Conservation (phyloP, 2,329 filamentous ascomycete genomes). For the Penicillium sumatraense region DNA sequence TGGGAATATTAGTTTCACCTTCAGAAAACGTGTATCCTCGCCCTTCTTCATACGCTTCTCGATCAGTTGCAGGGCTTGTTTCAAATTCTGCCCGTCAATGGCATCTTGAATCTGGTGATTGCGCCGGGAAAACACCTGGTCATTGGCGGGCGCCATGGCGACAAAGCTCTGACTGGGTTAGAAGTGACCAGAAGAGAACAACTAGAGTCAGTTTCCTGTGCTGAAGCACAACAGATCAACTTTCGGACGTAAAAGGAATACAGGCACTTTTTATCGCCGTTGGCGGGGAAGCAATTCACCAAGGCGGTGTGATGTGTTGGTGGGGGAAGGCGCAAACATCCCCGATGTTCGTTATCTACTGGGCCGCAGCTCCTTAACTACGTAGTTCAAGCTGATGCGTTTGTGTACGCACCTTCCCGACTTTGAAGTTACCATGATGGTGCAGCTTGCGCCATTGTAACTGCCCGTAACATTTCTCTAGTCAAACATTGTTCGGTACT, state of each 20-base stretch:
- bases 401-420: too few species aligned
- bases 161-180: neutral
- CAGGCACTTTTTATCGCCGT: slow-evolving; percentile 12
- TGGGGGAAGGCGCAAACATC: neutral
- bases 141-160: slow-evolving; percentile 40
- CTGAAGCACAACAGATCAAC: slow-evolving; percentile 29
- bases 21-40: slow-evolving; percentile 49
- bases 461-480: too few species aligned
- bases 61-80: slow-evolving; percentile 55
- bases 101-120: slow-evolving; percentile 57
- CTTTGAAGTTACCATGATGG: too few species aligned
- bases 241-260: neutral
- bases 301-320: slow-evolving; percentile 18
- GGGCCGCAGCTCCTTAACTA: too few species aligned
- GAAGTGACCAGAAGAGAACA: neutral
- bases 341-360: neutral
- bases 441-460: too few species aligned
- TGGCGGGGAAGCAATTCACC: slow-evolving; percentile 24
- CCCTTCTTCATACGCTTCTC: slow-evolving; percentile 62
- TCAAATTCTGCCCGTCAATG: slow-evolving; percentile 52
- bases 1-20: slow-evolving; percentile 30
- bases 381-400: too few species aligned
- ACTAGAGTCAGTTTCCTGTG: slow-evolving; percentile 23
- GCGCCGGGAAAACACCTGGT: slow-evolving; percentile 48
- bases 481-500: too few species aligned